A percentile compares a stretch with the other conserved stretches of the same genome.
Conservation (phyloP, 2,329 filamentous ascomycete genomes). For the Alternaria solani region DNA sequence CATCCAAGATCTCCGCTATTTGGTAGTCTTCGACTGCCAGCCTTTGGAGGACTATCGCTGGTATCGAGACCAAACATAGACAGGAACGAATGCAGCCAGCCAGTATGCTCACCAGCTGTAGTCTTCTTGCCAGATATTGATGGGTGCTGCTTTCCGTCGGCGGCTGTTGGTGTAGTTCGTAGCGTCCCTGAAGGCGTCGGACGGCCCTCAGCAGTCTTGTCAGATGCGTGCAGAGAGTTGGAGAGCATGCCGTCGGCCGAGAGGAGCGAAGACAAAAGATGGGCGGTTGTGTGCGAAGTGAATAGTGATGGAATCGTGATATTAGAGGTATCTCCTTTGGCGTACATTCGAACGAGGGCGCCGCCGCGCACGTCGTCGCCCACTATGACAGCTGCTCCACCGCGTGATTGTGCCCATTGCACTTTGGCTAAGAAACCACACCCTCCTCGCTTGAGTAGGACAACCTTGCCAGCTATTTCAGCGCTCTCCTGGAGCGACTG, state of each 20-base stretch:
- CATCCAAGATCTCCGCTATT: slow-evolving; percentile 78
- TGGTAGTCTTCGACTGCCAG: slow-evolving; percentile 70
- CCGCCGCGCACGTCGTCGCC: slow-evolving; percentile 92
- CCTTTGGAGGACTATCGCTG: slow-evolving; percentile 27
- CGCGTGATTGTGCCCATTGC: slow-evolving; percentile 93
- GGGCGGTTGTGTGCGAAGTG: slow-evolving; percentile 92
- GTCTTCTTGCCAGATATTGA: slow-evolving; percentile 17
- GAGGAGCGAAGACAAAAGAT: slow-evolving; percentile 86
- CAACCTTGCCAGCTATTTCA: slow-evolving; percentile 92
- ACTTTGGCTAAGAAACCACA: slow-evolving; percentile 98
- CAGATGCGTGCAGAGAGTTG: neutral
- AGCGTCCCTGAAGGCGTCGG: neutral
- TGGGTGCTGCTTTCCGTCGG: neutral
- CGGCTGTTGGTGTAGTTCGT: neutral
- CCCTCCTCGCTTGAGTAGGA: slow-evolving; percentile 87
- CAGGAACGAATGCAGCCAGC: slow-evolving; percentile 59
- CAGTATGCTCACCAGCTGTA: slow-evolving; percentile 36
- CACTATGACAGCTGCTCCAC: slow-evolving; percentile 88
- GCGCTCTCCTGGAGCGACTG: slow-evolving; percentile 90
- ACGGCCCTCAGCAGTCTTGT: slow-evolving; percentile 11
- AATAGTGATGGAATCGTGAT: slow-evolving; percentile 94
- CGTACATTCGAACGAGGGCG: slow-evolving; percentile 95
- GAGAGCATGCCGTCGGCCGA: slow-evolving; percentile 53
- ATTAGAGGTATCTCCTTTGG: slow-evolving; percentile 94
- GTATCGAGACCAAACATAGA: slow-evolving; percentile 53